Conservation (phyloP, 495 filamentous ascomycete species). For the Hamigera avellanea region DNA sequence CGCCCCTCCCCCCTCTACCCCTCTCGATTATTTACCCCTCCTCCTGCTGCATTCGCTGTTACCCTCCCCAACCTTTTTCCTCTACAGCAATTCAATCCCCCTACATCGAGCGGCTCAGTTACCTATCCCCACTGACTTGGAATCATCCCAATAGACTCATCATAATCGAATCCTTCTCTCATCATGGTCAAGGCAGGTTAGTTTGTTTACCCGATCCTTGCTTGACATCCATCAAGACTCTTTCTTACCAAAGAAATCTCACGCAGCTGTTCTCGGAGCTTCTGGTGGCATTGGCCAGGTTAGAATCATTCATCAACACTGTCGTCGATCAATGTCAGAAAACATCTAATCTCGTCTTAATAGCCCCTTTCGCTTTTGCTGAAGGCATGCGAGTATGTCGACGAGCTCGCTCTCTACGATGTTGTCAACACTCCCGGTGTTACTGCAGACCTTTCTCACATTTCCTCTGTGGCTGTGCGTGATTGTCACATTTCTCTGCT, state of each 20-base stretch:
- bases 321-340: not conserved
- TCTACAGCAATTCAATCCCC: too few species aligned
- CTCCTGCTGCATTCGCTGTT: not conserved
- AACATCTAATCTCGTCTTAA: slow-evolving; percentile 4
- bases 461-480: slow-evolving; percentile 84
- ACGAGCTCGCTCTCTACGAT: slow-evolving; percentile 95
- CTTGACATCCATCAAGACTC: too few species aligned
- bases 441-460: slow-evolving; percentile 90
- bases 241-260: slow-evolving; percentile 16
- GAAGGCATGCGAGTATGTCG: slow-evolving; percentile 73
- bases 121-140: too few species aligned
- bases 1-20: too few species aligned
- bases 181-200: slow-evolving; percentile 87
- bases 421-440: slow-evolving; percentile 97
- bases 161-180: slow-evolving; percentile 5
- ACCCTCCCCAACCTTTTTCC: too few species aligned
- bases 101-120: too few species aligned
- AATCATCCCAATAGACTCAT: not conserved
- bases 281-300: slow-evolving; percentile 99
- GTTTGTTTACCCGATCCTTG: slow-evolving; percentile 15
- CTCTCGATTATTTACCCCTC: slow-evolving; percentile 1
- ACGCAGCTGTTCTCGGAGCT: slow-evolving; percentile 81
- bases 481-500: not conserved
- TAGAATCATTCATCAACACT: slow-evolving; percentile 6
- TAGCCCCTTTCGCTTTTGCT: slow-evolving; percentile 92